Evolutionary conservation across 73 alveolate genomes (phyloP).

Genomic region (Tetrahymena thermophila): DNA sequence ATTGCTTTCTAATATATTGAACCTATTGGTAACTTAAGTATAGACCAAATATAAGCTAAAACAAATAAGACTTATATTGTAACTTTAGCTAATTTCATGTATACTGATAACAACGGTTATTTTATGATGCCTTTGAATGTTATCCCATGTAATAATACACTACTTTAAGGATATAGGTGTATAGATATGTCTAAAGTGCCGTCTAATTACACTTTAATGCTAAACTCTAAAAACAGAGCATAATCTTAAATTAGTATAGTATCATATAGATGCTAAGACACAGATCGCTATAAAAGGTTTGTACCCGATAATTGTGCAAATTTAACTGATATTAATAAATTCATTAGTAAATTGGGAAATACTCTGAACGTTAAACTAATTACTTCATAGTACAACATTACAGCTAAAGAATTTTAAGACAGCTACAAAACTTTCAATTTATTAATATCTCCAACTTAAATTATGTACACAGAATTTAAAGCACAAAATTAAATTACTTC

Average conservation of each 20-base stretch:
- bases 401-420: background rate
- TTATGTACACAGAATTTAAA: background rate
- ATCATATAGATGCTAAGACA: background rate
- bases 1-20: background rate
- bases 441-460: background rate
- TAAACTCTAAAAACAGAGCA: background rate
- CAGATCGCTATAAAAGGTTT: background rate
- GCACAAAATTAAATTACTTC: background rate
- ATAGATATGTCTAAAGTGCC: background rate
- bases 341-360: background rate
- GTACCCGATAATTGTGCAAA: background rate
- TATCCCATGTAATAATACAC: background rate
- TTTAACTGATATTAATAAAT: background rate
- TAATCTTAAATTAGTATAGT: background rate
- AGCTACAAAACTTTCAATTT: background rate
- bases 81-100: background rate
- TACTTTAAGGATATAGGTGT: background rate
- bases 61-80: background rate
- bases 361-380: too few species aligned
- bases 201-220: too few species aligned
- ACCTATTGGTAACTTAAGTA: background rate
- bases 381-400: background rate
- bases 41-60: background rate
- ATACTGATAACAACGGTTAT: background rate
- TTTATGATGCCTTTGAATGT: background rate